Conservation (phyloP, 2,329 filamentous ascomycete species). For the Fusarium zealandicum region DNA sequence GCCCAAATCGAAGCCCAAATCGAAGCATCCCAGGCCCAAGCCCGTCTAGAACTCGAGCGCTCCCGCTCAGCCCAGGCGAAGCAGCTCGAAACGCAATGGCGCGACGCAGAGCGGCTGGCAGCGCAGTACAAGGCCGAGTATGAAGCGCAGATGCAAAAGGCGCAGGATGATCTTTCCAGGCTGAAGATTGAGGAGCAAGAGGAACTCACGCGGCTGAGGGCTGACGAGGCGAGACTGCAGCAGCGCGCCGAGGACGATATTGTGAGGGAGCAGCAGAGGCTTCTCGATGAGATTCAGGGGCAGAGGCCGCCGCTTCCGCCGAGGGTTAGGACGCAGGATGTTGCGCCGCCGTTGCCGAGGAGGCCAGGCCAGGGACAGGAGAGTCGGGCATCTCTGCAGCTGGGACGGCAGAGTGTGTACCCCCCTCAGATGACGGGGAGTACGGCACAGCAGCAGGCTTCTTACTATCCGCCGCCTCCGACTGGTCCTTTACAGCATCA, state of each 20-base stretch:
- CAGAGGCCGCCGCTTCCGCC: conserved; percentile 17
- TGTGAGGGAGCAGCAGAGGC: conserved; percentile 22
- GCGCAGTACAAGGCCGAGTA: conserved; percentile 32
- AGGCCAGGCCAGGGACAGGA: conserved; percentile 23
- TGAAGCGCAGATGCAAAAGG: conserved; percentile 18
- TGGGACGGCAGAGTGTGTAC: no score
- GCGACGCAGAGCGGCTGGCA: conserved; percentile 33
- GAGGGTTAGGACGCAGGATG: conserved; percentile 7
- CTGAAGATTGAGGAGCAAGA: conserved; percentile 5
- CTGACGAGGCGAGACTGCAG: conserved; percentile 12
- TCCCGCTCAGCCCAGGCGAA: conserved; percentile 1
- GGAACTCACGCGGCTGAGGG: conserved; percentile 8
- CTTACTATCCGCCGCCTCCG: conserved; percentile 2
- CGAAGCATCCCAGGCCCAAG: neutral
- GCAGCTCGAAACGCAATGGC: conserved; percentile 30
- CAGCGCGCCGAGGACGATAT: conserved; percentile 17
- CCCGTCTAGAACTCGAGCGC: neutral
- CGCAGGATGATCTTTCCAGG: conserved; percentile 16
- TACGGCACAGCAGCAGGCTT: no score
- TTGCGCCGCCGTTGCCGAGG: conserved; percentile 17
- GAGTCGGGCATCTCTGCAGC: neutral
- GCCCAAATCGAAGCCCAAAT: neutral
- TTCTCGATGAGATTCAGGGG: conserved; percentile 27
- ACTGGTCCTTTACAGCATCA: no score
- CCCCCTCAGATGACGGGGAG: no score